Evolutionary conservation across 352 stramenopile genomes (phyloP), one percentile per base, ranked within the genome.

Genomic region (Globisporangium emineosum): DNA sequence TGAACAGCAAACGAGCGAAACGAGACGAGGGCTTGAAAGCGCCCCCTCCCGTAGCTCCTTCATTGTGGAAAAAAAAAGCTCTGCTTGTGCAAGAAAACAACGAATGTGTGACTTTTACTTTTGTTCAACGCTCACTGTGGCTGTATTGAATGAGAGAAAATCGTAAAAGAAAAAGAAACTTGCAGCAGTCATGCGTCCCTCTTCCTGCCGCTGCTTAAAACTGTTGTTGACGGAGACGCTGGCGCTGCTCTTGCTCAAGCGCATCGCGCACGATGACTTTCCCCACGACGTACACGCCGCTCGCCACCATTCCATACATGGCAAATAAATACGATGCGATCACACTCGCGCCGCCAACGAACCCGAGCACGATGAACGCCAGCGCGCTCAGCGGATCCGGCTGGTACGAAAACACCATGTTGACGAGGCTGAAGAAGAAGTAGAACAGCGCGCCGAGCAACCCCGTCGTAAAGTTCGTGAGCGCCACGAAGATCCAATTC

Each of bases 391-490:
- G 59, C 30, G 87, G 87, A 53, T 94, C 83, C 5, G 87, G 87
- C 49, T 91, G 83, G 71, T 96, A 96, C 64, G 85, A 88, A 33
- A 74, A 89, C 35, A 94, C 83, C 82, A 96, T 92, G 58, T 77
- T 81, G 21, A 91, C 69, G 49, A 96, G 77, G 63, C 79, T 90
- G 64, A 93, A 92, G 64, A 86, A 85, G 62, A 94, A 96, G 71
- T 92, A 94, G 68, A 93, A 93, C 23, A 96, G 71, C 42, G 75
- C 79, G 25, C 87, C 87, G 35, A 93, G 57, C 32, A 96, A 56
- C 0, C 87, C 87, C n/a, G 87, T 92, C n/a, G 85, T 96, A 55
- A 96, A 96, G 71, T 96, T 96, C 65, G 88, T 87, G 43, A 96
- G 63, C 30, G 86, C 80, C 25, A 91, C 79, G 32, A 96, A 87